Evolutionary conservation across 768 basidiomycete species (phyloP).

Genomic region (Suillus plorans): DNA sequence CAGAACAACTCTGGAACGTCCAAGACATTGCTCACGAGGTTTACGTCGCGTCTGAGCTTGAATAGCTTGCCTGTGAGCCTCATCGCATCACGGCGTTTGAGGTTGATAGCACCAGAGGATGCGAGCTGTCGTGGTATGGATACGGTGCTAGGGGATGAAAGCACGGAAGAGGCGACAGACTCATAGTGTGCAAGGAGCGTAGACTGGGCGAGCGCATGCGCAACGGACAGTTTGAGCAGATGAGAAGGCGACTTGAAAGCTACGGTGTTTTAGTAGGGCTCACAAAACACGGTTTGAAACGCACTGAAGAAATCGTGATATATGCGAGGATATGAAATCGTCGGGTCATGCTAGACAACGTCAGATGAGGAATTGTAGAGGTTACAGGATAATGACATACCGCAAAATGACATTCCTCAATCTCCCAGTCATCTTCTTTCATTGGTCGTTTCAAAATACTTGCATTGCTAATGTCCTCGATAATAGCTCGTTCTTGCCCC

Average conservation of each 20-base stretch:
- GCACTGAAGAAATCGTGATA: constrained; percentile 96
- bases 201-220: constrained; percentile 93
- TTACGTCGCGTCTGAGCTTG: constrained; percentile 86
- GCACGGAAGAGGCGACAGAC: constrained; percentile 68
- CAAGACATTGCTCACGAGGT: constrained; percentile 88
- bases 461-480: constrained; percentile 80
- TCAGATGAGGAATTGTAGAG: constrained; percentile 6
- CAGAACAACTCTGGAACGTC: constrained; percentile 95
- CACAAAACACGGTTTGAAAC: constrained; percentile 26
- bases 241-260: constrained; percentile 92
- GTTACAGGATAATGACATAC: constrained; percentile 43
- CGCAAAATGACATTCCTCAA: constrained; percentile 89
- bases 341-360: constrained; percentile 73
- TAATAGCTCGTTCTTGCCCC: constrained; percentile 72
- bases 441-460: constrained; percentile 64
- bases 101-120: constrained; percentile 66
- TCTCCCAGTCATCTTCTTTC: constrained; percentile 77
- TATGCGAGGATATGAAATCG: constrained; percentile 84
- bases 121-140: constrained; percentile 87
- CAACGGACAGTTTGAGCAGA: constrained; percentile 87
- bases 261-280: constrained; percentile 27
- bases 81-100: constrained; percentile 80
- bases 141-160: constrained; percentile 73
- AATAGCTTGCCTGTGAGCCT: constrained; percentile 85
- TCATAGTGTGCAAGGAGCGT: constrained; percentile 91